Evolutionary conservation across 2,329 filamentous ascomycete genomes (phyloP).

Genomic region (Paracoccidioides lutzii): DNA sequence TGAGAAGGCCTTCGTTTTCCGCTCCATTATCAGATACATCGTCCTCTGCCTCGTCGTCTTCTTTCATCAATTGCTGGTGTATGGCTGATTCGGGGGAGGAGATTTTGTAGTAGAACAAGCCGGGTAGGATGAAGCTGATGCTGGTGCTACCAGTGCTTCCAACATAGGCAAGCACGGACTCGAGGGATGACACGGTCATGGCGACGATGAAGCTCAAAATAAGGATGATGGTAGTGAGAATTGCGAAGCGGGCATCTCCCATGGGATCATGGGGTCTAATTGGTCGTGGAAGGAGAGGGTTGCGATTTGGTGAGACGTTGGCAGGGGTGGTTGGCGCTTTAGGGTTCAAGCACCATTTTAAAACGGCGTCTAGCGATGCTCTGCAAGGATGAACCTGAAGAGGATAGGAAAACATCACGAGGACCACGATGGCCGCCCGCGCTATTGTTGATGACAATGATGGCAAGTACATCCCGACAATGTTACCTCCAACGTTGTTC

Average conservation of each 20-base stretch:
- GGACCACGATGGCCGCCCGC: conserved; percentile 84
- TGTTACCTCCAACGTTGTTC: conserved; percentile 78
- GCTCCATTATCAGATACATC: conserved; percentile 19
- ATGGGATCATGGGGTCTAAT: conserved; percentile 40
- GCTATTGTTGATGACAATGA: conserved; percentile 80
- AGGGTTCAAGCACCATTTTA: conserved; percentile 66
- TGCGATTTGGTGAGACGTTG: conserved; percentile 32
- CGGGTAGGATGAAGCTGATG: conserved; percentile 93
- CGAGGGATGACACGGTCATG: conserved; percentile 79
- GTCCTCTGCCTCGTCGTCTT: conserved; percentile 58
- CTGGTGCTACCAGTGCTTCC: conserved; percentile 88
- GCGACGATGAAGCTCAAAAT: conserved; percentile 75
- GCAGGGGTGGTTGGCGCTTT: conserved; percentile 22
- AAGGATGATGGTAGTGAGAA: conserved; percentile 77
- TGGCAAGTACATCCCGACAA: conserved; percentile 76
- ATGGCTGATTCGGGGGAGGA: conserved; percentile 75
- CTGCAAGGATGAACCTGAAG: conserved; percentile 92
- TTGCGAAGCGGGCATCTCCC: conserved; percentile 74
- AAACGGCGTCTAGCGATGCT: conserved; percentile 86
- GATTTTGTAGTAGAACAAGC: conserved; percentile 97
- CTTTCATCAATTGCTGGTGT: conserved; percentile 77
- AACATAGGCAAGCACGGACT: conserved; percentile 87
- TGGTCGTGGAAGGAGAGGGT: conserved; percentile 29
- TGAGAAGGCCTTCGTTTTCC: conserved; percentile 21
- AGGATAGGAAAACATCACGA: conserved; percentile 93